Evolutionary conservation across 331 rosid genomes (phyloP).

Genomic region (Cydonia oblonga): DNA sequence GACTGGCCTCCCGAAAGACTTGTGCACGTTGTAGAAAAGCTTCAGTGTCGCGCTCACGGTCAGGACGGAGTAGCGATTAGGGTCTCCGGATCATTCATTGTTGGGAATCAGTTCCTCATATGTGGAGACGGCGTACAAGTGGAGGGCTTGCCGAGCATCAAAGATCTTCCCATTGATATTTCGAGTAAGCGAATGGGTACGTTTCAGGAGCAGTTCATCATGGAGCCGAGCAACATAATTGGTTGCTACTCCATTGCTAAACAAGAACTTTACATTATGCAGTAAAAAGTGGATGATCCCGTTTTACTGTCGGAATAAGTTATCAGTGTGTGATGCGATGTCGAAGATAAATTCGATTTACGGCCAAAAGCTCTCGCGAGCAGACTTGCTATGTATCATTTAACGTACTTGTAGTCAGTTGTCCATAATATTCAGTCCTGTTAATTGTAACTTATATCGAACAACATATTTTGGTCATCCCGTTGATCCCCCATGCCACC

Average conservation of each 20-base stretch:
- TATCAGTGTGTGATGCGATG: neutral
- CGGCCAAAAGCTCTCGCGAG: neutral
- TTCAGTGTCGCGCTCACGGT: constrained; percentile 71
- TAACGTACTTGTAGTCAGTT: neutral
- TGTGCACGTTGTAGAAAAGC: constrained; percentile 84
- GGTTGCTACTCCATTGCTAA: constrained; percentile 64
- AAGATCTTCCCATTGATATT: constrained; percentile 73
- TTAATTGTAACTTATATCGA: too few species aligned
- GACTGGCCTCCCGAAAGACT: constrained; percentile 92
- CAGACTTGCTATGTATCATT: neutral
- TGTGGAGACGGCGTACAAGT: constrained; percentile 96
- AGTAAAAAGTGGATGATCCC: constrained; percentile 8
- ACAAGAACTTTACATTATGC: constrained; percentile 79
- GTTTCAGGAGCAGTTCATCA: constrained; percentile 72
- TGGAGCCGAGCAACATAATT: constrained; percentile 62
- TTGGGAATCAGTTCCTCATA: constrained; percentile 88
- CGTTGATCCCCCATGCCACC: too few species aligned
- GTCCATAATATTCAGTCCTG: neutral
- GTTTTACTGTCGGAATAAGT: neutral
- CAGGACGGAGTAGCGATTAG: constrained; percentile 80
- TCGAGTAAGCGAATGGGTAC: constrained; percentile 76
- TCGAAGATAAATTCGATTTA: neutral
- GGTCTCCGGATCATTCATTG: constrained; percentile 75
- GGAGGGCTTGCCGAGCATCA: constrained; percentile 77
- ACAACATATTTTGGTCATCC: too few species aligned